These are phyloP conservation scores for Rhizophagus sp. DNA, from an alignment of 192 early-diverging fungal species.

Conservation along the genomic window DNA sequence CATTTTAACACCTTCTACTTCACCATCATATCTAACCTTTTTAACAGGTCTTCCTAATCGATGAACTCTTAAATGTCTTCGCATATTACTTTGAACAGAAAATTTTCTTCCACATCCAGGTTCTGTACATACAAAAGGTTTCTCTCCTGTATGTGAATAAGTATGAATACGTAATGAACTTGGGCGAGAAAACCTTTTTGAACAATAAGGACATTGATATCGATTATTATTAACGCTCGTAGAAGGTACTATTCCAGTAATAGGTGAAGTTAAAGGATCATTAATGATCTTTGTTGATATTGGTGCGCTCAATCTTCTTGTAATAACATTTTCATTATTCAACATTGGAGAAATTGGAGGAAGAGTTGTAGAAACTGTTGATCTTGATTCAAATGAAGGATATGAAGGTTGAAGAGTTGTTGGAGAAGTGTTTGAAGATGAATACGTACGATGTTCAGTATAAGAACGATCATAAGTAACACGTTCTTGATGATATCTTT, in stretches of 20 bases:
- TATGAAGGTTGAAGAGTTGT: not conserved
- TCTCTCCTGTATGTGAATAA: slow-evolving; percentile 76
- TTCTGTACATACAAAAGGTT: slow-evolving; percentile 65
- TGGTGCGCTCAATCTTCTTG: not conserved
- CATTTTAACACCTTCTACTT: slow-evolving; percentile 9
- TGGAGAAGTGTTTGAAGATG: not conserved
- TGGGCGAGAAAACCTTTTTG: slow-evolving; percentile 68
- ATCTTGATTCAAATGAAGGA: not conserved
- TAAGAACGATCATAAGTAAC: not conserved
- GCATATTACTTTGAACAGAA: slow-evolving; percentile 73
- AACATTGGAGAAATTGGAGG: not conserved
- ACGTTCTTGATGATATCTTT: not conserved
- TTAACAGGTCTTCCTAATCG: slow-evolving; percentile 38
- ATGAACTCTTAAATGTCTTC: slow-evolving; percentile 65
- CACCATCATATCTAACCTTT: slow-evolving; percentile 12
- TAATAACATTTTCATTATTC: not conserved
- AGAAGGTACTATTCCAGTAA: not conserved
- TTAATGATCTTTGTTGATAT: not conserved
- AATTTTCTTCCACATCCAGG: slow-evolving; percentile 67
- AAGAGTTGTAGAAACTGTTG: not conserved
- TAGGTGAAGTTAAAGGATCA: not conserved
- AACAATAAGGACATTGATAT: slow-evolving; percentile 63
- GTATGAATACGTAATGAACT: slow-evolving; percentile 68
- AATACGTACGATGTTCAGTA: not conserved
- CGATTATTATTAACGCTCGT: slow-evolving; percentile 32